Conservation (phyloP, 768 basidiomycete species). For the Termitomyces sp. region DNA sequence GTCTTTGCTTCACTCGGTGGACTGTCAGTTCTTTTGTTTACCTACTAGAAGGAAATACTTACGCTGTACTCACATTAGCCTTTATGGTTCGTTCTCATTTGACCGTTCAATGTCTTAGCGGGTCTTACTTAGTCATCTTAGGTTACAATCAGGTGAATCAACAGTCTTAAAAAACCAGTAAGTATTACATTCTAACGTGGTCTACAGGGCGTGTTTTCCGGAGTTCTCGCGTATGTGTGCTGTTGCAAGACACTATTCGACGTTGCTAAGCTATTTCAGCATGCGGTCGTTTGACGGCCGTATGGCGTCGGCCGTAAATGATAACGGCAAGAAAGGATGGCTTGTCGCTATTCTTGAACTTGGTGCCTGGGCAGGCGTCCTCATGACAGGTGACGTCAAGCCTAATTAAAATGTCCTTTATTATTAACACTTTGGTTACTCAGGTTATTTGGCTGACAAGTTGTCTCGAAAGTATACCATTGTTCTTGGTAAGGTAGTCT, state of each 20-base stretch:
- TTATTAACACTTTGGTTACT: neutral
- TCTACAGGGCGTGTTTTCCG: constrained; percentile 68
- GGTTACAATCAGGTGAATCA: constrained; percentile 60
- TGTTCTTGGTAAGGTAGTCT: constrained; percentile 38
- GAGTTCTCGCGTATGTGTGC: constrained; percentile 52
- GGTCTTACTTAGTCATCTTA: constrained; percentile 17
- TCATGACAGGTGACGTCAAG: constrained; percentile 50
- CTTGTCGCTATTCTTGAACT: constrained; percentile 72
- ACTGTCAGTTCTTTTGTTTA: constrained; percentile 39
- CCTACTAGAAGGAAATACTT: neutral
- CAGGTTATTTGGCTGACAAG: constrained; percentile 64
- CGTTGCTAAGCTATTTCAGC: constrained; percentile 17
- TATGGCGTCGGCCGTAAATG: constrained; percentile 52
- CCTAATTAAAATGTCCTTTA: neutral
- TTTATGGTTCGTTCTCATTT: constrained; percentile 47
- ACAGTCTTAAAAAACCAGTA: neutral
- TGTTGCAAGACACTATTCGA: neutral
- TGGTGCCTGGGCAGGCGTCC: constrained; percentile 74
- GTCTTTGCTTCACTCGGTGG: constrained; percentile 81
- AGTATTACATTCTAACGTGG: neutral
- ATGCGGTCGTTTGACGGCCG: constrained; percentile 50
- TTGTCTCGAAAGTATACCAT: constrained; percentile 75
- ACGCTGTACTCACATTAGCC: constrained; percentile 31
- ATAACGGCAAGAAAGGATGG: constrained; percentile 62
- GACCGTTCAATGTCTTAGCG: constrained; percentile 5